Base-by-base conservation (phyloP, 2,329 filamentous ascomycete species). In the Cercospora sesami region DNA sequence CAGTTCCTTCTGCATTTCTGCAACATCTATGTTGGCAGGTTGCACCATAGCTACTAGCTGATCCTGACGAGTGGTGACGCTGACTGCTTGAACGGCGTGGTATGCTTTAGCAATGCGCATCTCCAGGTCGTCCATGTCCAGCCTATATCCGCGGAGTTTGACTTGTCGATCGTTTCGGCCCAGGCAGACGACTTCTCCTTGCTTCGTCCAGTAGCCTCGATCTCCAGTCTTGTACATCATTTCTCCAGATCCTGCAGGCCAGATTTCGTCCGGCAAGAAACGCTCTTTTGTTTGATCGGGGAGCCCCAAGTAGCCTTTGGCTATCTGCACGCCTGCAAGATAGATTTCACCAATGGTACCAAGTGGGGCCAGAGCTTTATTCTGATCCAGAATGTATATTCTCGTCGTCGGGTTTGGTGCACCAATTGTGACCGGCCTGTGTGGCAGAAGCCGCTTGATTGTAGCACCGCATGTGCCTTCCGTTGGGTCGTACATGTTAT, bases 401-500 rank as follows among this genome's bases (percentile, higher is more conserved):
- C 39, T 45, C 14, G 39, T 45, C 5, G 39, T 45, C 12, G 60
- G 60, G 31, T 63, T 63, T 10, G 60, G 60, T 8, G n/a, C 23
- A 8, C 60, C 60, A n/a, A 63, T 42, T 10, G 36, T 48, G 36
- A 63, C 39, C 10, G 36, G 33, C 39, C 30, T 42, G 21, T 18
- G 5, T 5, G 60, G 60, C 14, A 63, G 33, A 31, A 63, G 60
- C 16, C 39, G 36, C 12, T 63, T 42, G 60, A 63, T 63, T 12
- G 60, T 63, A 4, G 60, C 60, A 42, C 60, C 60, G 18, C 60
- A 63, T 12, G 60, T 63, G 10, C 33, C 60, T 30, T 63, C 60
- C 16, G 60, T 63, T 28, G 60, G 60, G 21, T 39, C 60, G 21
- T 63, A 63, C 60, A 63, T 63, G 23, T 63, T 63, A 18, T 63